These are phyloP conservation scores for Pezicula rhizophila DNA, from an alignment of 2,329 filamentous ascomycete genomes.

Conservation along the genomic window DNA sequence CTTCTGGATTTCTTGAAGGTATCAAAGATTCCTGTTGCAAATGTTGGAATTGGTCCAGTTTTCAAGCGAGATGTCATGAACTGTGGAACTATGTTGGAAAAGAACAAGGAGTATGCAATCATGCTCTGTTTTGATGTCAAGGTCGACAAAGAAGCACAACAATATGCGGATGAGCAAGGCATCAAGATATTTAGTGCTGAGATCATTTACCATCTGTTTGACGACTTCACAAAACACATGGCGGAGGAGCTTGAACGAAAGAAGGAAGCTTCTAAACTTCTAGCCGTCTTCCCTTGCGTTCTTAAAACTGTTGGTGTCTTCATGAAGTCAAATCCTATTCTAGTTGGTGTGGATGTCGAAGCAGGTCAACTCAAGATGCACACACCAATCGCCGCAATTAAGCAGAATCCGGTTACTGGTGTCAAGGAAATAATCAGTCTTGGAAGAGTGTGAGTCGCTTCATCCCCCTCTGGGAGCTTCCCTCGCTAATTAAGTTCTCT, in stretches of 20 bases:
- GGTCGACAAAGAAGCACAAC: constrained; percentile 90
- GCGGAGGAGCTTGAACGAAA: constrained; percentile 77
- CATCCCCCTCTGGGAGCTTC: not conserved
- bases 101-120: constrained; percentile 89
- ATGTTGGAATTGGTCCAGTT: constrained; percentile 94
- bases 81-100: constrained; percentile 93
- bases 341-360: constrained; percentile 90
- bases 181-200: constrained; percentile 98
- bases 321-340: constrained; percentile 96
- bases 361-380: constrained; percentile 82
- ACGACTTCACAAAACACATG: constrained; percentile 95
- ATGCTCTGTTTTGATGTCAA: constrained; percentile 99
- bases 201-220: constrained; percentile 98
- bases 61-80: constrained; percentile 98
- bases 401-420: constrained; percentile 70
- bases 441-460: constrained; percentile 64
- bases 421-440: constrained; percentile 78
- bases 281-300: constrained; percentile 95
- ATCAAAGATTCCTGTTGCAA: constrained; percentile 95
- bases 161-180: constrained; percentile 86
- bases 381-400: constrained; percentile 85
- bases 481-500: constrained; percentile 17
- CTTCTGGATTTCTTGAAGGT: constrained; percentile 91
- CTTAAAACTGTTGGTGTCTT: constrained; percentile 87
- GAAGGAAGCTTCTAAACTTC: constrained; percentile 92